Base-by-base conservation (phyloP, 352 stramenopile genomes). In the Globisporangium orthogonon region DNA sequence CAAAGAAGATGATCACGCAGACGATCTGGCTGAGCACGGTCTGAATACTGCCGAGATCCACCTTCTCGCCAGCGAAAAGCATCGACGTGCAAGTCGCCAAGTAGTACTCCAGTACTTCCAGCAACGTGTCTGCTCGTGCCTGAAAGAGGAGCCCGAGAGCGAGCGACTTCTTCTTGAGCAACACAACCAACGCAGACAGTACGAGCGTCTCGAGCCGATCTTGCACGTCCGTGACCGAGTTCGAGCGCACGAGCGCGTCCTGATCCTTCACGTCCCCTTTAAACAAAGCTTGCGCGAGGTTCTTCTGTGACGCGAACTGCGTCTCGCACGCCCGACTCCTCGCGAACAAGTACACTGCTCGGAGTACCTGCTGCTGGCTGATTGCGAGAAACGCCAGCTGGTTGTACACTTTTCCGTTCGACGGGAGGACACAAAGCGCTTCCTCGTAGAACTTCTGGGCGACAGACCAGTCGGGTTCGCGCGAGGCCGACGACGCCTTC, bases 401-500 rank as follows among this genome's bases (percentile, higher is more conserved):
- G 60, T 86, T 86, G 66, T 78, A 86, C 37, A 76, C 74, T 54
- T 83, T 84, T 0, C 76, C 76, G 52, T 69, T 81, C 0, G 61
- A 68, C 37, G 76, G 76, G 5, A 65, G 54, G n/a, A 80, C 58
- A 48, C 56, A 17, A 7, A 78, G 55, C 3, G 76, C 76, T 29
- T 60, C 31, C 3, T 70, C 63, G 52, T 86, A 86, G 46, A 68
- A 73, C 17, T 62, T 39, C 35, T 58, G 49, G 1, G 74, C 70
- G 6, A 30, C 13, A 0, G 50, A 47, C 76, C 76, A 86, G 40
- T 73, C 60, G 7, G 55, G 50, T 0, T 57, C 58, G 41, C 41
- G 15, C 33, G 30, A 33, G 51, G 60, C 46, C 13, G 57, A 50
- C 2, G 54, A 39, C 50, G 57, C 45, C 11, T 69, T 73, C 43